Conservation (phyloP, 148 eudicot species). For the Camellia lanceoleosa region DNA sequence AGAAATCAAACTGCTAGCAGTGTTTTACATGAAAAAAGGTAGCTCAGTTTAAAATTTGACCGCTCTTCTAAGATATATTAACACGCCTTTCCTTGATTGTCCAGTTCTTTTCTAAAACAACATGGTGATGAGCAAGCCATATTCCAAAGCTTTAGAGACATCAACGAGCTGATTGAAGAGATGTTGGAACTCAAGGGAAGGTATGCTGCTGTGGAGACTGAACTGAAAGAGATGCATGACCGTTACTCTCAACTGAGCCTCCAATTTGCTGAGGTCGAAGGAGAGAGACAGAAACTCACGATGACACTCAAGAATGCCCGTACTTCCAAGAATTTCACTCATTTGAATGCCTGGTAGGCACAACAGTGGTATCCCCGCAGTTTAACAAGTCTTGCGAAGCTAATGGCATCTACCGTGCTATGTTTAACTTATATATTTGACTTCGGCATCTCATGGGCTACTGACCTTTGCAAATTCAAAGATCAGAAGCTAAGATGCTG, state of each 20-base stretch:
- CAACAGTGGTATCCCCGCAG: background rate
- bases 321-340: slow-evolving; percentile 45
- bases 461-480: slow-evolving; percentile 5
- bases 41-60: no score
- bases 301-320: slow-evolving; percentile 78
- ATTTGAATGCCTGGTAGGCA: slow-evolving; percentile 14
- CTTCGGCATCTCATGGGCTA: background rate
- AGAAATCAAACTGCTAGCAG: no score
- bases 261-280: slow-evolving; percentile 94
- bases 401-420: no score
- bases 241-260: slow-evolving; percentile 89
- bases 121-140: slow-evolving; percentile 89
- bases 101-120: slow-evolving; percentile 83
- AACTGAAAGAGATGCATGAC: slow-evolving; percentile 82
- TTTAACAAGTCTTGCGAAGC: background rate
- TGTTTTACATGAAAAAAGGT: no score
- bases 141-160: slow-evolving; percentile 85
- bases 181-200: slow-evolving; percentile 75
- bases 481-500: slow-evolving; percentile 14
- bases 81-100: slow-evolving; percentile 6
- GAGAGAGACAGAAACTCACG: slow-evolving; percentile 81
- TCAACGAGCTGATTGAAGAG: slow-evolving; percentile 84
- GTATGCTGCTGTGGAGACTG: slow-evolving; percentile 53
- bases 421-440: background rate
- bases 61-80: background rate